phyloP scores from a whole-genome alignment of 495 filamentous ascomycete species.

The Cairneyella variabilis region DNA sequence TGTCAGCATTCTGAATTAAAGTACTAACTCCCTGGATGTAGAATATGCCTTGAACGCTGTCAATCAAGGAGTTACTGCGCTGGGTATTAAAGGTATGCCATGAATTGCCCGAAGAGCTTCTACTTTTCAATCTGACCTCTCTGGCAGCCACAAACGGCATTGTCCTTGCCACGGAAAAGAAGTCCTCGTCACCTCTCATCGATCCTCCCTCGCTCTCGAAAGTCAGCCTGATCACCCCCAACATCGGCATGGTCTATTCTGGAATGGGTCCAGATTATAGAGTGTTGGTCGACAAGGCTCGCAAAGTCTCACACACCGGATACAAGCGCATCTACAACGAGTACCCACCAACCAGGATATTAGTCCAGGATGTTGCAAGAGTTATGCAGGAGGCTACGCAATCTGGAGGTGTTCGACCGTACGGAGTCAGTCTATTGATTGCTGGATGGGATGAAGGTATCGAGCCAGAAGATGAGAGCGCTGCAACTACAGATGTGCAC shows the following conservation, averaged over 20 bases:
- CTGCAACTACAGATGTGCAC: slow-evolving; percentile 40
- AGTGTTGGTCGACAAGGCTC: slow-evolving; percentile 93
- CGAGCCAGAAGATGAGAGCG: slow-evolving; percentile 63
- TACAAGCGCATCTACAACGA: slow-evolving; percentile 99
- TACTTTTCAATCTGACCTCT: slow-evolving; percentile 10
- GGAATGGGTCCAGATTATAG: slow-evolving; percentile 99
- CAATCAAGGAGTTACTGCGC: slow-evolving; percentile 96
- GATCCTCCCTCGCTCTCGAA: slow-evolving; percentile 93
- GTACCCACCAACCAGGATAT: slow-evolving; percentile 96
- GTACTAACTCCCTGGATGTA: slow-evolving; percentile 34
- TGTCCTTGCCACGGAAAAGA: slow-evolving; percentile 98
- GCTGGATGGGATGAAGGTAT: slow-evolving; percentile 98
- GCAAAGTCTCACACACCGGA: slow-evolving; percentile 96
- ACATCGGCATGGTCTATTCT: slow-evolving; percentile 99
- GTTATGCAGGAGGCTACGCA: slow-evolving; percentile 99
- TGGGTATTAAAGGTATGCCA: slow-evolving; percentile 89
- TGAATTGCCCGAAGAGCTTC: not conserved
- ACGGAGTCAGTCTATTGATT: slow-evolving; percentile 91
- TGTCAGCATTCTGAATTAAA: not conserved
- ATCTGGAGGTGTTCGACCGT: slow-evolving; percentile 95
- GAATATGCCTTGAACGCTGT: slow-evolving; percentile 99
- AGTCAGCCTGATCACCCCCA: slow-evolving; percentile 94
- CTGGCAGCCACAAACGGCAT: slow-evolving; percentile 89
- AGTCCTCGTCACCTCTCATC: slow-evolving; percentile 93
- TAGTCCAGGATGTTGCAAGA: slow-evolving; percentile 96